Conservation (phyloP, 768 basidiomycete species). For the Chiua virens region DNA sequence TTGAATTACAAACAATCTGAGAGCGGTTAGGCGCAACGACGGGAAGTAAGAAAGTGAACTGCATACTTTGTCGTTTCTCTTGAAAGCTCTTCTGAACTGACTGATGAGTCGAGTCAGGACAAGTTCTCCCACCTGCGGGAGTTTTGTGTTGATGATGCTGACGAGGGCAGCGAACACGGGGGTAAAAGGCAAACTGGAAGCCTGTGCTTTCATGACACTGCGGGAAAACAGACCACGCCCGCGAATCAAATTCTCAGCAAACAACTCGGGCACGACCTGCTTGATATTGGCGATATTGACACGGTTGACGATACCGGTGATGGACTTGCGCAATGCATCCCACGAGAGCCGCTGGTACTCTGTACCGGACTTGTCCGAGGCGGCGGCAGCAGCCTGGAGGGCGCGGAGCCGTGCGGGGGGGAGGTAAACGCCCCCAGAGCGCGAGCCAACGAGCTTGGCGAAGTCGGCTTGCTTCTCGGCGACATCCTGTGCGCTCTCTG, state of each 20-base stretch:
- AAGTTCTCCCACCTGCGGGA: constrained; percentile 94
- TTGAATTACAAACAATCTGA: constrained; percentile 90
- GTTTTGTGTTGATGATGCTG: constrained; percentile 93
- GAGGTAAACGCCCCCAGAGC: constrained; percentile 94
- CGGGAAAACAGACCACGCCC: constrained; percentile 91
- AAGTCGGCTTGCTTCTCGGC: constrained; percentile 85
- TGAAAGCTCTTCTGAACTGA: constrained; percentile 93
- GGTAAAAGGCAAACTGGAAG: constrained; percentile 95
- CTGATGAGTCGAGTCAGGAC: constrained; percentile 86
- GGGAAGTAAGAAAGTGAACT: neutral
- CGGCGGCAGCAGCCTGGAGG: constrained; percentile 77
- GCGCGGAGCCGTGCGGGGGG: constrained; percentile 92
- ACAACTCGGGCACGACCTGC: constrained; percentile 85
- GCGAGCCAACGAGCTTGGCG: constrained; percentile 76
- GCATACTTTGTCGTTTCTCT: constrained; percentile 94
- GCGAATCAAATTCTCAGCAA: constrained; percentile 90
- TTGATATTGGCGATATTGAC: constrained; percentile 98
- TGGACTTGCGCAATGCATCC: constrained; percentile 96
- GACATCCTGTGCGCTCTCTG: constrained; percentile 41
- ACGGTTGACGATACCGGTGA: constrained; percentile 99
- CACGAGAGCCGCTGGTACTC: constrained; percentile 96
- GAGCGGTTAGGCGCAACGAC: neutral
- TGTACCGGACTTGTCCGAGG: constrained; percentile 74
- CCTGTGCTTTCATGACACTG: constrained; percentile 97
- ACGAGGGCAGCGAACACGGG: constrained; percentile 95